Conservation (phyloP, 2,329 filamentous ascomycete genomes). For the Cercospora sesami region DNA sequence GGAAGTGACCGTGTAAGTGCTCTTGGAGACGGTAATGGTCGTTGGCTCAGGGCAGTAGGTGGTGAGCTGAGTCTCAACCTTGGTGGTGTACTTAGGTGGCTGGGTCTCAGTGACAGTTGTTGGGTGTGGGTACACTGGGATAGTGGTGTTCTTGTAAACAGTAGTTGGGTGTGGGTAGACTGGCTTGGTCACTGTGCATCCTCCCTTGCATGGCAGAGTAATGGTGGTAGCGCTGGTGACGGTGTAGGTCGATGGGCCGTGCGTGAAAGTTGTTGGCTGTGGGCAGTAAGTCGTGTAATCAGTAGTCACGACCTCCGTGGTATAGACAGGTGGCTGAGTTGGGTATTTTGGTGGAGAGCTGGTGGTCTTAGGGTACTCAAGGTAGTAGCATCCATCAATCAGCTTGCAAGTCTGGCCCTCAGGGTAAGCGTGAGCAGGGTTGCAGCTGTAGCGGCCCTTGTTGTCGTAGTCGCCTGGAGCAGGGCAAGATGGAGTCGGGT, state of each 20-base stretch:
- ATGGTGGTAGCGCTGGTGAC: constrained; percentile 52
- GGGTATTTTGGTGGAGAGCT: constrained; percentile 39
- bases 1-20: constrained; percentile 66
- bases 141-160: constrained; percentile 1
- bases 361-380: constrained; percentile 19
- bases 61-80: constrained; percentile 55
- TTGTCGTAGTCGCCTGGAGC: constrained; percentile 9
- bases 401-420: constrained; percentile 24
- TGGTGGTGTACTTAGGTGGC: background rate
- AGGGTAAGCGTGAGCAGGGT: constrained; percentile 29
- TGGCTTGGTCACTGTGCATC: constrained; percentile 44
- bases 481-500: constrained; percentile 37
- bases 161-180: constrained; percentile 55
- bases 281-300: constrained; percentile 72
- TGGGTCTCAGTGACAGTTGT: background rate
- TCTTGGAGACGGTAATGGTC: constrained; percentile 61
- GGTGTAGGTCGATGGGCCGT: constrained; percentile 67
- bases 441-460: constrained; percentile 20
- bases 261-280: constrained; percentile 61
- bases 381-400: constrained; percentile 20
- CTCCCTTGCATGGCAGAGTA: constrained; percentile 26
- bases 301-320: constrained; percentile 63
- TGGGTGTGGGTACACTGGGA: background rate
- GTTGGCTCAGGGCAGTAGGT: constrained; percentile 69
- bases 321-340: background rate